Base-by-base conservation (phyloP, 495 filamentous ascomycete species). In the Sphaerosporella brunnea region DNA sequence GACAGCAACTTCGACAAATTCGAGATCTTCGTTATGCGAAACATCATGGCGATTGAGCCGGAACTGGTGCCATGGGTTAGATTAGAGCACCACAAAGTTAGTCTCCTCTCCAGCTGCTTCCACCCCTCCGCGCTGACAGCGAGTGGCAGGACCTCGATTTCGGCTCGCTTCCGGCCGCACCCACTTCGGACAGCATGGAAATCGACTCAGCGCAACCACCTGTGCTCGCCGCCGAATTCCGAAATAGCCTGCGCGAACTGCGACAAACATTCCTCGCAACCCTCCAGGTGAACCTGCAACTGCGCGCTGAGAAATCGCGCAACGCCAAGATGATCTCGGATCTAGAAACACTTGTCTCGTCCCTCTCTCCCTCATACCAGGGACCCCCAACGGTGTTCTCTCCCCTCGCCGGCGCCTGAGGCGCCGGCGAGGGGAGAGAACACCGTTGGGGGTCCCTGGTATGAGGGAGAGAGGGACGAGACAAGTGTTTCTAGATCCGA, bases 11-110 rank as follows among this genome's bases (percentile, higher is more conserved):
- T 86, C 51, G 82, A 88, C 58, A 77, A 75, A 45, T 73, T 86
- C 43, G 82, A 88, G 60, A 73, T 88, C 23, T 93, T 83, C 63
- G 77, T 80, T 21, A 66, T 97, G 66, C 71, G 90, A 51, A 95
- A 93, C 63, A 82, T 94, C 50, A 67, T 97, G 53, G 78, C 74
- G 8, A 75, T 95, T 25, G 18, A 38, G 10, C 68, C 74, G 25
- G 82, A 82, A 30, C 62, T 93, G 44, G 72, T 76, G 54, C 64
- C 69, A 30, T 93, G 80, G 77, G 77, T 96, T 48, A 69, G 77
- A 43, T 66, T 97, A 46, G 74, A 72, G 39, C 87, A 95, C 71
- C 94, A 97, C 64, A 77, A 86, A 66, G 78, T 80, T 55, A 59
- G 71, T n/a, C n/a, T n/a, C n/a, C n/a, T n/a, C n/a, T n/a, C n/a